phyloP scores from a whole-genome alignment of 148 eudicot species.

The Chenopodium formosanum region DNA sequence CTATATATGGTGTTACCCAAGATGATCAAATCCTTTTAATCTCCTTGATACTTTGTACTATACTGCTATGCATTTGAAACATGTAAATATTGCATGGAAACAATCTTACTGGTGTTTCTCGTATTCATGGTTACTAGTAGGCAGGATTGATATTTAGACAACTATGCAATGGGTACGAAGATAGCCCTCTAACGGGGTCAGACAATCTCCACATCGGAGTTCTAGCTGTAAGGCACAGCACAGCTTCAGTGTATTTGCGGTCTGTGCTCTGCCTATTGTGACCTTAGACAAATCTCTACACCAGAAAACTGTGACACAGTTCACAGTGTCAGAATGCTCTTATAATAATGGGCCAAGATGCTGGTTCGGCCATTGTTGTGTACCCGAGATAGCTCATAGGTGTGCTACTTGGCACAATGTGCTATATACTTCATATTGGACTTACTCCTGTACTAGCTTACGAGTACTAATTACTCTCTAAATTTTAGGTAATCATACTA shows the following conservation, averaged over 20 bases:
- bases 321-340: too few relatives aligned
- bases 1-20: not conserved
- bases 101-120: not conserved
- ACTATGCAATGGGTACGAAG: not conserved
- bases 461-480: too few relatives aligned
- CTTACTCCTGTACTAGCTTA: too few relatives aligned
- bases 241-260: not conserved
- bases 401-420: too few relatives aligned
- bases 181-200: not conserved
- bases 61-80: slow-evolving; percentile 5
- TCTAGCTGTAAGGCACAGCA: not conserved
- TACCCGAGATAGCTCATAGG: too few relatives aligned
- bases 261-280: too few relatives aligned
- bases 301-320: too few relatives aligned
- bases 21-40: slow-evolving; percentile 5
- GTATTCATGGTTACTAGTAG: not conserved
- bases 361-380: too few relatives aligned
- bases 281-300: too few relatives aligned
- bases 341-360: too few relatives aligned
- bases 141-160: not conserved
- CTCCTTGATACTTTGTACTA: slow-evolving; percentile 13
- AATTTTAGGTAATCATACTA: too few relatives aligned
- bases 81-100: not conserved
- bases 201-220: not conserved
- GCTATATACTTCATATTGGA: too few relatives aligned